These are phyloP conservation scores for Phytophthora parvispora DNA, from an alignment of 352 stramenopile genomes.

Conservation along the genomic window DNA sequence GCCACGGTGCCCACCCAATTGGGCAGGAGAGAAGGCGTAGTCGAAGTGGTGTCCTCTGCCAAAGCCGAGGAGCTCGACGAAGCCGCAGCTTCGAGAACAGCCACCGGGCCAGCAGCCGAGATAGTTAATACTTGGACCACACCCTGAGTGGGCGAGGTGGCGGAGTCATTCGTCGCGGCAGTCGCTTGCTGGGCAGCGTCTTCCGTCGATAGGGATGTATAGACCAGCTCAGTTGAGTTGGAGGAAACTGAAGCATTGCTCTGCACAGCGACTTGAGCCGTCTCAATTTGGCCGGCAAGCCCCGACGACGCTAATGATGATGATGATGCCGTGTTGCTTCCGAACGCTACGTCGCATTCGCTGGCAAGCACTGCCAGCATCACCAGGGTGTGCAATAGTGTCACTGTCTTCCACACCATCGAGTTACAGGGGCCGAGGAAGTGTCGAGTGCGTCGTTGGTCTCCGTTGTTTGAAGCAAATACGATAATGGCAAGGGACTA, in stretches of 20 bases:
- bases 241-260: not conserved
- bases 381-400: constrained; percentile 5
- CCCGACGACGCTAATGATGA: constrained; percentile 5
- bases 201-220: not conserved
- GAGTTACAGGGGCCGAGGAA: not conserved
- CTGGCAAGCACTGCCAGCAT: constrained; percentile 7
- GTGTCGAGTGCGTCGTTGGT: constrained; percentile 2
- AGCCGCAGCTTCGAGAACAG: not conserved
- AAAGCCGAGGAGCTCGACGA: constrained; percentile 2
- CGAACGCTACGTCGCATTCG: constrained; percentile 23
- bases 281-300: constrained; percentile 9
- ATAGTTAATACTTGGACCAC: not conserved
- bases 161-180: no score
- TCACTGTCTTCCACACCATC: constrained; percentile 22
- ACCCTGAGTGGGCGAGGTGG: no score
- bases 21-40: constrained; percentile 24
- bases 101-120: not conserved
- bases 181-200: no score
- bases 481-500: constrained; percentile 25
- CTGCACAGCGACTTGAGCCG: not conserved
- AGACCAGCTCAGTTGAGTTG: constrained; percentile 15
- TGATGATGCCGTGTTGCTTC: constrained; percentile 3
- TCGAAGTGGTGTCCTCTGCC: constrained; percentile 8
- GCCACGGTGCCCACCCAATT: constrained; percentile 37
- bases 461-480: constrained; percentile 29